Percentiles rank a stretch among this genome's conserved stretches.
Conservation (phyloP, 2,329 filamentous ascomycete genomes). For the Chaetomium olivaceum region DNA sequence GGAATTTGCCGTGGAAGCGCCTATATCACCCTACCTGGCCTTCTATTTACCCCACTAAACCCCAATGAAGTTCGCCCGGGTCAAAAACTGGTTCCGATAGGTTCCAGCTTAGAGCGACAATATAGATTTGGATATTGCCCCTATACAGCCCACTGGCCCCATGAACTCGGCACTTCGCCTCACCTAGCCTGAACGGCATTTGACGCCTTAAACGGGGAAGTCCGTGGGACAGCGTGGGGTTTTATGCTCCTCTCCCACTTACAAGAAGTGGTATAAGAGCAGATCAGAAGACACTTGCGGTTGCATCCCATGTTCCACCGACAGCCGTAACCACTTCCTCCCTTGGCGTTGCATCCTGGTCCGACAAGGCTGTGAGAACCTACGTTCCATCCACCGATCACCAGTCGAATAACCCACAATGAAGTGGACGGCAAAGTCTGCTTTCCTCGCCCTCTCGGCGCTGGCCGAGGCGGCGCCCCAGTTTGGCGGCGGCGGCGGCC, state of each 20-base stretch:
- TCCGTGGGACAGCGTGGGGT: not conserved
- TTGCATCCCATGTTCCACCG: not conserved
- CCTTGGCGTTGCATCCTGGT: constrained; percentile 2
- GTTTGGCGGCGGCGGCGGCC: constrained; percentile 26
- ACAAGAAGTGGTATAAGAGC: constrained; percentile 14
- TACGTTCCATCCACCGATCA: not conserved
- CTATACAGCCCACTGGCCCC: constrained; percentile 12
- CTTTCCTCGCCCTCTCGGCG: constrained; percentile 36
- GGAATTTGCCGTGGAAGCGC: constrained; percentile 19
- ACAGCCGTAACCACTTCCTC: not conserved
- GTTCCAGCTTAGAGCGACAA: constrained; percentile 13
- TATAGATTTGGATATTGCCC: constrained; percentile 23
- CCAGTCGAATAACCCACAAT: constrained; percentile 24
- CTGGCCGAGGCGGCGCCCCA: constrained; percentile 37
- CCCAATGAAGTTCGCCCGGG: constrained; percentile 4
- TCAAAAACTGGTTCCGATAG: constrained; percentile 13
- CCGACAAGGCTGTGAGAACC: not conserved
- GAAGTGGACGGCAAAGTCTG: constrained; percentile 35
- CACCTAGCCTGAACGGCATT: constrained; percentile 15
- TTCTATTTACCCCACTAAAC: constrained; percentile 26
- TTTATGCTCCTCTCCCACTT: not conserved
- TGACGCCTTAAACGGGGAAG: constrained; percentile 2
- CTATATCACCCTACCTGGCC: constrained; percentile 15
- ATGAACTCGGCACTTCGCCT: constrained; percentile 23
- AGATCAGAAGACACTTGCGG: not conserved